Base-by-base conservation (phyloP, 768 basidiomycete genomes). In the Sistotremastrum niveocremeum region DNA sequence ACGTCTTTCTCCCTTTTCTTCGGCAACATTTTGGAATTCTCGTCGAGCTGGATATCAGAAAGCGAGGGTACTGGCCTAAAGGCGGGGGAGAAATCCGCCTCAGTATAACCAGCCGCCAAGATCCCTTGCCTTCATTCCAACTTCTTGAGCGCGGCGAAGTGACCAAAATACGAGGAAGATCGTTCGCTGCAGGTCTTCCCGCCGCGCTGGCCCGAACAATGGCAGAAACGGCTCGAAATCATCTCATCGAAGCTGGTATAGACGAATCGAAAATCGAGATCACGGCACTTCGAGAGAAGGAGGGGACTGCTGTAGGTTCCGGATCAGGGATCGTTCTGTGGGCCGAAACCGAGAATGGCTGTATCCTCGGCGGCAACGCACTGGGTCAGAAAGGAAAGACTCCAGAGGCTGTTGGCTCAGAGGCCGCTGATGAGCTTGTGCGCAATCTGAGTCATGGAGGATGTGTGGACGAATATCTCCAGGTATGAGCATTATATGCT, bases 241-340 rank as follows among this genome's bases (percentile, higher is more conserved):
- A 54, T 20, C 68, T 86, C 3, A 52, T 64, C 32, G 52, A 59
- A 30, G 60, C 61, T 4, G 74, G 72, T 7, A 60, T 69, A 44
- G 50, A 54, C 33, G n/a, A 10, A 12, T 11, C 28, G 46, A 7
- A 41, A 46, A 59, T 63, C 45, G 40, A 57, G 29, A 60, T 65
- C 45, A 56, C 54, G 3, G 44, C 56, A 3, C 49, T 62, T 4
- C 50, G 54, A 10, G 63, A 65, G 45, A 52, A 52, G 5, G 44
- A 50, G 11, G 6, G 43, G 4, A 49, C 60, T 29, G 56, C 55
- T 7, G 64, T 64, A n/a, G 83, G 82, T 0, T 71, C 69, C 3
- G 84, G 84, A 2, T 79, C 78, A 35, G 83, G 84, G 0, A 76
- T 86, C 46, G 66, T 84, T 2, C 59, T 86, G 9, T 84, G 81